These are phyloP conservation scores for Phytophthora foliorum DNA, from an alignment of 352 stramenopile species.

Conservation along the genomic window DNA sequence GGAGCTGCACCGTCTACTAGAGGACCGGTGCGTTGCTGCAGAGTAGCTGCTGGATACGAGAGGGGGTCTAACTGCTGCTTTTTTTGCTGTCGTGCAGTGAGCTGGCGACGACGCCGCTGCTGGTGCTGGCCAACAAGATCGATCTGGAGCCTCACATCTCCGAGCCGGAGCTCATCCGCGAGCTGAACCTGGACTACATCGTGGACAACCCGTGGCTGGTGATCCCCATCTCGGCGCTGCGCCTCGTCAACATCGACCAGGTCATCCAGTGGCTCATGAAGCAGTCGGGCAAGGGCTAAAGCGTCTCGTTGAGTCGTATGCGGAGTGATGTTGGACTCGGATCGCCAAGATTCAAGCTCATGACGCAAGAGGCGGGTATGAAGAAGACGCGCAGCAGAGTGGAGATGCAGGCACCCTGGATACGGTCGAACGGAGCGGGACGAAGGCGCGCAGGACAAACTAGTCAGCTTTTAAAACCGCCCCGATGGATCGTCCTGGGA, in stretches of 20 bases:
- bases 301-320: conserved; percentile 11
- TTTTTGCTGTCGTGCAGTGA: conserved; percentile 49
- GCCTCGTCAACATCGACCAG: conserved; percentile 97
- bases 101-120: conserved; percentile 93
- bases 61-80: conserved; percentile 13
- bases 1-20: conserved; percentile 93
- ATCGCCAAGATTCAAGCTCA: conserved; percentile 10
- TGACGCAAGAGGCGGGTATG: conserved; percentile 23
- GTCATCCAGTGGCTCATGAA: conserved; percentile 98
- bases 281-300: conserved; percentile 92
- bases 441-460: conserved; percentile 16
- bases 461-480: conserved; percentile 20
- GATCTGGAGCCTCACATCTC: conserved; percentile 96
- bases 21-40: conserved; percentile 91
- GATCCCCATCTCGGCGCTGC: conserved; percentile 97
- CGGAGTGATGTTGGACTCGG: conserved; percentile 5
- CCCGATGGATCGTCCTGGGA: conserved; percentile 11
- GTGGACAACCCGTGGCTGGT: conserved; percentile 99
- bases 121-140: conserved; percentile 99
- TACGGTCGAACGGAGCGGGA: neutral
- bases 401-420: conserved; percentile 21
- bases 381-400: conserved; percentile 25
- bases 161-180: conserved; percentile 92
- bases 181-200: conserved; percentile 99
- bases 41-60: neutral